Evolutionary conservation across 164 flowering plant species (phyloP).

Genomic region (Warburgia ugandensis): DNA sequence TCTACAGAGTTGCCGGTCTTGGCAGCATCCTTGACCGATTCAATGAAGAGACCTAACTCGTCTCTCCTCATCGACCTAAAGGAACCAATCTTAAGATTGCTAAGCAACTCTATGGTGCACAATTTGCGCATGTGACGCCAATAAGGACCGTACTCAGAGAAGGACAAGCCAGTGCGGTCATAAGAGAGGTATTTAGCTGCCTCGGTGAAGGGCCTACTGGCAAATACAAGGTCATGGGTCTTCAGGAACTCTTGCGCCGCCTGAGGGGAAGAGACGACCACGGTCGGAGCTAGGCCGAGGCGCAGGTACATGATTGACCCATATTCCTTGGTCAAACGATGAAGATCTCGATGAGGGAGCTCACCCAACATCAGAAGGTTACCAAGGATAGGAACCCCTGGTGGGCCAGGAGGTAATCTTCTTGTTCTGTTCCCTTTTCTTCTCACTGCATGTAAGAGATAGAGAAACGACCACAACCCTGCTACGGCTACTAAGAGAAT

Average conservation of each 20-base stretch:
- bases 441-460: background rate
- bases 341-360: conserved; percentile 17
- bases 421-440: background rate
- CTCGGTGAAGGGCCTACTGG: conserved; percentile 13
- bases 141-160: conserved; percentile 18
- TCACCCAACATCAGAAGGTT: conserved; percentile 21
- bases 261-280: conserved; percentile 16
- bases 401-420: conserved; percentile 22
- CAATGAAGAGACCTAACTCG: conserved; percentile 20
- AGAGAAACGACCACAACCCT: background rate
- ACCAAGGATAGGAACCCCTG: conserved; percentile 19
- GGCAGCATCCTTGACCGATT: conserved; percentile 18
- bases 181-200: conserved; percentile 11
- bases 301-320: conserved; percentile 23
- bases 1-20: conserved; percentile 5
- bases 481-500: background rate
- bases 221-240: conserved; percentile 18
- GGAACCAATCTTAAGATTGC: conserved; percentile 11
- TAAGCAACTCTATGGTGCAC: conserved; percentile 20
- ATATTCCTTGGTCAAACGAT: conserved; percentile 9
- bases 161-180: conserved; percentile 7
- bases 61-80: conserved; percentile 28
- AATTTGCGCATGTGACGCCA: conserved; percentile 21
- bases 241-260: conserved; percentile 21
- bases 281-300: conserved; percentile 15